Evolutionary conservation across 1,139 yeast species (phyloP).

Genomic region (Yamadazyma oceani): DNA sequence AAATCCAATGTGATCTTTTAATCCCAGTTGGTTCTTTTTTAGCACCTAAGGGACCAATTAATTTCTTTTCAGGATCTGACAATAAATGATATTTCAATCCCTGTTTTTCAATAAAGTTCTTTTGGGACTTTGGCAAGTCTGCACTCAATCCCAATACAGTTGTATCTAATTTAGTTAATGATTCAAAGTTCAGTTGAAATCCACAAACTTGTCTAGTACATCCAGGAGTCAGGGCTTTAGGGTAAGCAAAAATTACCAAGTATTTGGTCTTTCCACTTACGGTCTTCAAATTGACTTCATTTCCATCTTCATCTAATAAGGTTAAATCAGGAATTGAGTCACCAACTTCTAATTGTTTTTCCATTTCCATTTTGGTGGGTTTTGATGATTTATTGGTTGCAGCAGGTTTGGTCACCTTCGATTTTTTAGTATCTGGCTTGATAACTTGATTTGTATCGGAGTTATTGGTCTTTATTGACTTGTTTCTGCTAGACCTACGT

Average conservation of each 20-base stretch:
- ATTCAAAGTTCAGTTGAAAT: conserved; percentile 65
- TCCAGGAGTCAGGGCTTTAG: conserved; percentile 93
- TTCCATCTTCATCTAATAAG: conserved; percentile 67
- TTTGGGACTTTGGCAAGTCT: conserved; percentile 74
- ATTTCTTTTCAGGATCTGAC: conserved; percentile 69
- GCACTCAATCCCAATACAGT: conserved; percentile 70
- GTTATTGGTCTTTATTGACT: conserved; percentile 20
- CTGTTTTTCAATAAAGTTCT: conserved; percentile 71
- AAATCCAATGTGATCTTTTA: conserved; percentile 87
- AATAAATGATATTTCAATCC: conserved; percentile 70
- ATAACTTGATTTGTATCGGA: conserved; percentile 9
- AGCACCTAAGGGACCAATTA: conserved; percentile 79
- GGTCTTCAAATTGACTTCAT: conserved; percentile 50
- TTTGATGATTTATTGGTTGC: conserved; percentile 1
- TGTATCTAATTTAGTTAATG: conserved; percentile 50
- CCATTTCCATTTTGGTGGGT: conserved; percentile 1
- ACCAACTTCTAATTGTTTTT: conserved; percentile 54
- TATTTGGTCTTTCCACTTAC: conserved; percentile 49
- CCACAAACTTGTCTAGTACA: conserved; percentile 94
- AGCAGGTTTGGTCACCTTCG: conserved; percentile 13
- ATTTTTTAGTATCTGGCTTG: conserved; percentile 3
- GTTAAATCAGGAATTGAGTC: conserved; percentile 68
- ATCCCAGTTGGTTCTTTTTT: conserved; percentile 76
- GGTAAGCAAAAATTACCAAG: conserved; percentile 75
- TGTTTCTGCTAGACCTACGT: conserved; percentile 52